These are phyloP conservation scores for Kregervanrija fluxuum DNA, from an alignment of 805 yeast species.

Conservation along the genomic window DNA sequence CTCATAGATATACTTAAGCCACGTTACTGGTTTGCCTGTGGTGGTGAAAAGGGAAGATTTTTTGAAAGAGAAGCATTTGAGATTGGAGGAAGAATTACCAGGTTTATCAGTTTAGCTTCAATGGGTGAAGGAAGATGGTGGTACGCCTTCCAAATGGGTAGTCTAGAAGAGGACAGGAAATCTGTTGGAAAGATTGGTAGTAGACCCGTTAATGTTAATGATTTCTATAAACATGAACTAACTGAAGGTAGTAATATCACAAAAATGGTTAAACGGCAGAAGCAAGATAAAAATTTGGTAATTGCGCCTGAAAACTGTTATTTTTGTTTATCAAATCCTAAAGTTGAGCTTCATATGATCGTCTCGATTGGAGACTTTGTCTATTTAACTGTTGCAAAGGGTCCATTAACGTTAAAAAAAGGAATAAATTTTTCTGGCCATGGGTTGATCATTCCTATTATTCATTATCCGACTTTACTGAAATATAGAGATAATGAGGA, in stretches of 20 bases:
- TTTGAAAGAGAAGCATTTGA: slow-evolving; percentile 51
- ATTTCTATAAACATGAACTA: background rate
- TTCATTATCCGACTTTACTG: slow-evolving; percentile 48
- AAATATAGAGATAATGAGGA: slow-evolving; percentile 22
- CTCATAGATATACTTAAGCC: slow-evolving; percentile 44
- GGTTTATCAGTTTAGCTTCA: slow-evolving; percentile 60
- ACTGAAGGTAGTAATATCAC: background rate
- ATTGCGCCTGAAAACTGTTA: slow-evolving; percentile 64
- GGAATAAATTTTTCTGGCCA: slow-evolving; percentile 63
- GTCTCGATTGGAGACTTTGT: slow-evolving; percentile 61
- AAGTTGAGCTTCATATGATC: slow-evolving; percentile 72
- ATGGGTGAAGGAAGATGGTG: slow-evolving; percentile 62
- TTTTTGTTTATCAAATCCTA: slow-evolving; percentile 77
- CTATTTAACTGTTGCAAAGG: slow-evolving; percentile 77
- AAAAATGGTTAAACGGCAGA: slow-evolving; percentile 19
- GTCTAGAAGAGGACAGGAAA: slow-evolving; percentile 19
- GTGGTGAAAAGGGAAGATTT: slow-evolving; percentile 40
- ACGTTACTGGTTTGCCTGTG: slow-evolving; percentile 59
- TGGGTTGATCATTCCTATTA: slow-evolving; percentile 71
- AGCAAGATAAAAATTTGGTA: slow-evolving; percentile 13
- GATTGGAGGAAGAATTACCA: slow-evolving; percentile 32
- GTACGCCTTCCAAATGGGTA: slow-evolving; percentile 55
- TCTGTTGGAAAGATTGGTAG: slow-evolving; percentile 14
- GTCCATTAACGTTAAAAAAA: slow-evolving; percentile 61
- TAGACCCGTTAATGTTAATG: slow-evolving; percentile 4